A percentile compares a stretch with the other conserved stretches of the same genome.
Conservation (phyloP, 1,284 basidiomycete genomes). For the Fomitopsis palustris region DNA sequence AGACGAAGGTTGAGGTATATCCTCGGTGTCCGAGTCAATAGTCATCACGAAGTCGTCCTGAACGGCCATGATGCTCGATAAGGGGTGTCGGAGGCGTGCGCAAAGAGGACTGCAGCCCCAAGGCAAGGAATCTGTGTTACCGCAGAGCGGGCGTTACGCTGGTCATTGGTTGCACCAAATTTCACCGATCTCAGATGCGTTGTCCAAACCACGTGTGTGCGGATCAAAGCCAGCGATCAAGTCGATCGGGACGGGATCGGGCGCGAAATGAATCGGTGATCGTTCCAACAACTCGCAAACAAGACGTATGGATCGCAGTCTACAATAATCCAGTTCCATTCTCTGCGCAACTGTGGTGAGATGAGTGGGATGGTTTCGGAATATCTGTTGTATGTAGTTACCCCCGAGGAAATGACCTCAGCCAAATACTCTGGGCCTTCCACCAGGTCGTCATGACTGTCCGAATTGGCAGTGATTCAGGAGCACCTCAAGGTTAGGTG, state of each 20-base stretch:
- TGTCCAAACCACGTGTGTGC: background rate
- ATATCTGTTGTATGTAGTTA: no score
- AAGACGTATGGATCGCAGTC: background rate
- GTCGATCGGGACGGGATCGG: background rate
- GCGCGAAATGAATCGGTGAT: background rate
- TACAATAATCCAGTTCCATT: no score
- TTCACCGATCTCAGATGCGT: background rate
- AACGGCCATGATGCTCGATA: conserved; percentile 13
- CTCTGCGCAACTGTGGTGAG: no score
- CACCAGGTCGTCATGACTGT: no score
- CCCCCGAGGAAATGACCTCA: no score
- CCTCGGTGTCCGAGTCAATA: conserved; percentile 76
- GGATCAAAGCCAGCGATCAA: conserved; percentile 1
- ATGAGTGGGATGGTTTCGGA: no score
- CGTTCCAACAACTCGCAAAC: background rate
- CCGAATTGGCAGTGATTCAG: no score
- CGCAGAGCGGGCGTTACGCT: background rate
- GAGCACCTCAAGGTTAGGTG: no score
- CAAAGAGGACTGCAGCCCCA: background rate
- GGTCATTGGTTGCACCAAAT: background rate
- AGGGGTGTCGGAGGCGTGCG: background rate
- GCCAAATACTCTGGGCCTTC: no score
- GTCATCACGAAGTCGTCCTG: conserved; percentile 74
- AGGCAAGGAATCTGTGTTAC: background rate
- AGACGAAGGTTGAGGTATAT: conserved; percentile 23